Conservation (phyloP, 2,329 filamentous ascomycete genomes). For the Coccinonectria pachysandricola region DNA sequence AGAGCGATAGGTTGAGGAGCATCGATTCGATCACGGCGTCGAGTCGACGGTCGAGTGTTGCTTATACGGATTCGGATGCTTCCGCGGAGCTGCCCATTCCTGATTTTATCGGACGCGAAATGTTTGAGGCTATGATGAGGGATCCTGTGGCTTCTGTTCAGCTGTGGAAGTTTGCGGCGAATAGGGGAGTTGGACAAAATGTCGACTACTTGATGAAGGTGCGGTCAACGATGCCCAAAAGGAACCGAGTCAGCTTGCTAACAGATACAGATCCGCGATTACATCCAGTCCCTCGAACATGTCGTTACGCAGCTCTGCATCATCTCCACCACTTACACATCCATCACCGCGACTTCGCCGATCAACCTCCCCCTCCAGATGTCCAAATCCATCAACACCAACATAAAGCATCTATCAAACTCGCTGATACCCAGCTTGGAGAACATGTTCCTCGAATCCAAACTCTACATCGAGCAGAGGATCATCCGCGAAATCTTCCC, state of each 20-base stretch:
- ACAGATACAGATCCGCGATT: constrained; percentile 34
- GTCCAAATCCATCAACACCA: constrained; percentile 31
- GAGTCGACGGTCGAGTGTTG: constrained; percentile 17
- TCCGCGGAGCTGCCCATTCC: constrained; percentile 23
- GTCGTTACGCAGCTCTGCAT: constrained; percentile 27
- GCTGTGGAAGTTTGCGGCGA: constrained; percentile 39
- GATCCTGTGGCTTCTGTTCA: constrained; percentile 36
- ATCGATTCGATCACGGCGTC: constrained; percentile 19
- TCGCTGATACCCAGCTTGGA: constrained; percentile 36
- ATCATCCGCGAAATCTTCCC: constrained; percentile 38
- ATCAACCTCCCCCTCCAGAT: constrained; percentile 31
- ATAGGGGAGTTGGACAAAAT: constrained; percentile 35
- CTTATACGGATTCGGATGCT: constrained; percentile 17
- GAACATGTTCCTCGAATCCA: constrained; percentile 32
- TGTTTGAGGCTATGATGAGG: constrained; percentile 39
- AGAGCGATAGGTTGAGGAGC: constrained; percentile 15
- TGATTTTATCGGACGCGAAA: constrained; percentile 39
- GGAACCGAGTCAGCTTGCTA: too few species aligned
- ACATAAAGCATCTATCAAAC: constrained; percentile 35
- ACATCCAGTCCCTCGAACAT: constrained; percentile 33
- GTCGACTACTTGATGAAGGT: constrained; percentile 43
- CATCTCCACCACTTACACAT: constrained; percentile 34
- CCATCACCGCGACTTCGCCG: constrained; percentile 31
- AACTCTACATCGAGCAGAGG: constrained; percentile 33
- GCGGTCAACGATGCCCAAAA: too few species aligned